Evolutionary conservation across 805 yeast genomes (phyloP).

Genomic region (Metschnikowia noctiluminum): DNA sequence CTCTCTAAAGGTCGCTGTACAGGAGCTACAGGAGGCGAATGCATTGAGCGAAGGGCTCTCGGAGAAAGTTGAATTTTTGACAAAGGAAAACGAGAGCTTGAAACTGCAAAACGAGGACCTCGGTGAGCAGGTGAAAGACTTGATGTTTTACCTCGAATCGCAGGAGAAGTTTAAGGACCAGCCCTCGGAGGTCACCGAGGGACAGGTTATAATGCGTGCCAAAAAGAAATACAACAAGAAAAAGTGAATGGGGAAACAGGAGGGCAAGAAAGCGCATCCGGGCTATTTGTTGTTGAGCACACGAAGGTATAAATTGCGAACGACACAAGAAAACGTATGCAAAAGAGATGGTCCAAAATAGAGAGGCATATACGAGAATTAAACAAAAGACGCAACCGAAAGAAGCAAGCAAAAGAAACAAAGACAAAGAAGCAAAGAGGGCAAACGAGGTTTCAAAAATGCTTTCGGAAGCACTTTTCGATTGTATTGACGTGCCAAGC

Average conservation of each 20-base stretch:
- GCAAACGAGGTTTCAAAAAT: too few species aligned
- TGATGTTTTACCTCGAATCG: constrained; percentile 77
- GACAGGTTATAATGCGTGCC: constrained; percentile 50
- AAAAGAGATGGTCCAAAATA: too few species aligned
- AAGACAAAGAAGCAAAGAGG: too few species aligned
- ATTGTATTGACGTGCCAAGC: too few species aligned
- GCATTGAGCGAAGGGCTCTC: constrained; percentile 39
- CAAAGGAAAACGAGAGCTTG: constrained; percentile 26
- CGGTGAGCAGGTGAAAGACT: constrained; percentile 63
- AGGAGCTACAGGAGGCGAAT: constrained; percentile 31
- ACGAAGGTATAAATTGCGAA: too few species aligned
- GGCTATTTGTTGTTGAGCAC: too few species aligned
- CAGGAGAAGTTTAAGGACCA: constrained; percentile 71
- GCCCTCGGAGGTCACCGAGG: constrained; percentile 69
- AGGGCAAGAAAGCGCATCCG: too few species aligned
- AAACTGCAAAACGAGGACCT: constrained; percentile 45
- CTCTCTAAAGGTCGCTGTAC: constrained; percentile 25
- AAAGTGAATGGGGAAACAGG: background rate
- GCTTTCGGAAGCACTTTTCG: too few species aligned
- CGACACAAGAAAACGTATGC: too few species aligned
- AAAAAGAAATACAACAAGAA: constrained; percentile 12
- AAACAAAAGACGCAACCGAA: too few species aligned
- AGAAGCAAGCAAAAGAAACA: too few species aligned
- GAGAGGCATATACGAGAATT: too few species aligned
- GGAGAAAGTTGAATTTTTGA: constrained; percentile 33